Evolutionary conservation across 352 stramenopile species (phyloP).

Genomic region (Pythium insidiosum): DNA sequence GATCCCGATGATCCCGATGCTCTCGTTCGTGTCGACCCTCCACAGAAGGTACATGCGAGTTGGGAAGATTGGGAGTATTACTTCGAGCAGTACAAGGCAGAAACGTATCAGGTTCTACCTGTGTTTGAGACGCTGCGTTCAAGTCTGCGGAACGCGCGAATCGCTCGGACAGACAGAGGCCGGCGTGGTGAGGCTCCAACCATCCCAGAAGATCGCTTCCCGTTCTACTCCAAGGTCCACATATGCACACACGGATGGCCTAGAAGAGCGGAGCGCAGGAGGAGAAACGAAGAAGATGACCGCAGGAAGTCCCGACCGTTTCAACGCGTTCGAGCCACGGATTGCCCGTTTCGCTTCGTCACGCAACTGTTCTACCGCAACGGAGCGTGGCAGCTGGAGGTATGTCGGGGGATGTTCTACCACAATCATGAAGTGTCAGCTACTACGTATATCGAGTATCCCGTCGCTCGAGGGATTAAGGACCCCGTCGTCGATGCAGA

Average conservation of each 20-base stretch:
- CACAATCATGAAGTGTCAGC: not conserved
- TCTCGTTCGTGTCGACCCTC: no score
- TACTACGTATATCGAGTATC: not conserved
- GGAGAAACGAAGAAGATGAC: not conserved
- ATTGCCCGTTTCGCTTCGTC: not conserved
- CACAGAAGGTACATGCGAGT: no score
- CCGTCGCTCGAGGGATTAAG: not conserved
- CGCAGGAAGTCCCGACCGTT: not conserved
- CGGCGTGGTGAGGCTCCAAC: no score
- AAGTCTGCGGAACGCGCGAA: no score
- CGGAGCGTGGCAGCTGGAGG: not conserved
- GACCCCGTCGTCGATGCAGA: not conserved
- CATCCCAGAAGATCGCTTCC: no score
- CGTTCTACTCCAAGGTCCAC: no score
- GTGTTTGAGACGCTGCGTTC: no score
- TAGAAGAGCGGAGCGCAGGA: not conserved
- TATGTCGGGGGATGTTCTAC: not conserved
- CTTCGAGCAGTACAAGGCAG: no score
- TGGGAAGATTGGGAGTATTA: no score
- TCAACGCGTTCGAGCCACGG: not conserved
- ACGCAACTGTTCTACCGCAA: not conserved
- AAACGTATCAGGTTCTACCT: no score
- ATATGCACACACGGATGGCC: not conserved
- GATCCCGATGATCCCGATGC: no score
- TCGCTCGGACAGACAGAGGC: no score